phyloP scores from a whole-genome alignment of 305 asterid species.

The Fraxinus baroniana region DNA sequence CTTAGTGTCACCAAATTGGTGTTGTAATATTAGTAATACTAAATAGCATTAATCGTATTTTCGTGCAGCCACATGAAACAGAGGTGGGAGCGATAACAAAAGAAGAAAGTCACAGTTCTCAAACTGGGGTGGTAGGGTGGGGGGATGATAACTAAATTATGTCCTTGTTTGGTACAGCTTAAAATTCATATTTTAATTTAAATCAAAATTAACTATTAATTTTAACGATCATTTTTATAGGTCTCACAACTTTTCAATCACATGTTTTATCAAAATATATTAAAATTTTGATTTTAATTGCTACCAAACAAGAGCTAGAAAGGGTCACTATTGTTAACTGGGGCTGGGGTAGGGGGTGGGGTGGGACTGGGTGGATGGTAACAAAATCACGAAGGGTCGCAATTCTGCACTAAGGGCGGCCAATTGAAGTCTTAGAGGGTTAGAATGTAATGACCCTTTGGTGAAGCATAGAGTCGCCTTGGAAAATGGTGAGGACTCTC shows the following conservation, averaged over 20 bases:
- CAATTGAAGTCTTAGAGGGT: neutral
- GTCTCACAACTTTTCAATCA: too few relatives aligned
- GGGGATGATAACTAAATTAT: neutral
- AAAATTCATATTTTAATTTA: too few relatives aligned
- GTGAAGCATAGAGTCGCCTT: neutral
- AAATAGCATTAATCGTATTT: neutral
- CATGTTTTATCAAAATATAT: too few relatives aligned
- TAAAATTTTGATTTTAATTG: too few relatives aligned
- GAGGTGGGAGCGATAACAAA: neutral
- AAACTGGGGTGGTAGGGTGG: constrained; percentile 5
- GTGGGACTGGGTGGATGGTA: neutral
- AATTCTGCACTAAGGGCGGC: neutral
- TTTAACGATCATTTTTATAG: too few relatives aligned
- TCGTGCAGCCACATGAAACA: neutral
- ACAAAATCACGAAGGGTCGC: neutral
- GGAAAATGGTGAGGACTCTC: neutral
- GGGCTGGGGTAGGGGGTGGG: neutral
- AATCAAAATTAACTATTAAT: too few relatives aligned
- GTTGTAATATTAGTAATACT: too few relatives aligned
- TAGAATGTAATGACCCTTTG: neutral
- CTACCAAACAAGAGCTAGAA: too few relatives aligned
- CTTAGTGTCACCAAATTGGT: neutral
- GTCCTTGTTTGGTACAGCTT: too few relatives aligned
- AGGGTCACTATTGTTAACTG: neutral
- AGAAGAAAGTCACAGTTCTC: constrained; percentile 36